Conservation (phyloP, 345 rosid species). For the Adansonia digitata region DNA sequence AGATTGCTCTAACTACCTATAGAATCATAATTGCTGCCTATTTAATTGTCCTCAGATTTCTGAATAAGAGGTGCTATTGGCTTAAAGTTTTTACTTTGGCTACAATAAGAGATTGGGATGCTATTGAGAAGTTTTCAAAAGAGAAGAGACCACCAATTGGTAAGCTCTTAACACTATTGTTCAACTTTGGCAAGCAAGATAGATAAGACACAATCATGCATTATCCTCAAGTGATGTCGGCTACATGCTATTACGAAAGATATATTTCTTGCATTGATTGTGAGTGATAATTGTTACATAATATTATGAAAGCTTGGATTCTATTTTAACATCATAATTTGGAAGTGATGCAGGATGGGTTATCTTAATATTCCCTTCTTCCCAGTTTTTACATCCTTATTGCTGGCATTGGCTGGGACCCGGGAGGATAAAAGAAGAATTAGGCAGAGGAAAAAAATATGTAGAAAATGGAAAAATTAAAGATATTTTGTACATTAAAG, state of each 20-base stretch:
- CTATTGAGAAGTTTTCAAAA: constrained; percentile 85
- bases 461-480: neutral
- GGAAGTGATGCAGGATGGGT: neutral
- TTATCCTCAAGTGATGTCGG: constrained; percentile 1
- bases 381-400: neutral
- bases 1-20: neutral
- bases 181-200: neutral
- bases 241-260: neutral
- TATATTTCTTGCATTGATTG: neutral
- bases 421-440: neutral
- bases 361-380: neutral
- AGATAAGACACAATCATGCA: neutral
- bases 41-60: constrained; percentile 41
- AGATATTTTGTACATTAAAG: neutral
- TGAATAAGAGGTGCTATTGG: constrained; percentile 83
- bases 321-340: neutral
- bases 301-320: neutral
- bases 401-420: neutral
- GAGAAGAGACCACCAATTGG: constrained; percentile 94
- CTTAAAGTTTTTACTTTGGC: constrained; percentile 93
- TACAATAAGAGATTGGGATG: constrained; percentile 88
- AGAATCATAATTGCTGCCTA: constrained; percentile 36
- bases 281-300: constrained; percentile 9
- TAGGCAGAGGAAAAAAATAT: neutral
- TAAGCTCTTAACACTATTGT: constrained; percentile 18